Evolutionary conservation across 306 rosid genomes (phyloP), one percentile per base, ranked within the genome.

Genomic region (Castanospermum australe): DNA sequence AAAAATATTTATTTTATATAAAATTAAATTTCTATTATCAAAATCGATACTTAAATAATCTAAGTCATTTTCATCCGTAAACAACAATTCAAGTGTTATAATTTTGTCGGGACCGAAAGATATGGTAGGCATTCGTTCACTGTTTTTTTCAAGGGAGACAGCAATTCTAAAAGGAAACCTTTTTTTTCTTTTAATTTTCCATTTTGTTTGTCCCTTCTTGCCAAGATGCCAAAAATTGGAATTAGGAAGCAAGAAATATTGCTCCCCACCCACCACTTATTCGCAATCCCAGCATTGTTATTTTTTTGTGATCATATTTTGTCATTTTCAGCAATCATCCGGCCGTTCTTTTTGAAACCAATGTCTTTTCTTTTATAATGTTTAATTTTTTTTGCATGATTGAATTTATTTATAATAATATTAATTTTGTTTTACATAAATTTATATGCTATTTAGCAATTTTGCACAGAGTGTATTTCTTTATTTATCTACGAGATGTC

Each of bases 181-280:
- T 12, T 30, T 9, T 38, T 1, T 8, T 44, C 45, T 33, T n/a
- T 17, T 8, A 0, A 17, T 64, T 74, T 39, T 10, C 0, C 28
- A 1, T 14, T 36, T 36, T 60, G 32, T 51, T 32, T 76, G 79
- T 77, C 75, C 14, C 68, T 82, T 76, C 67, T 50, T 41, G 5
- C 36, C 50, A 41, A 28, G 39, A 70, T 69, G 67, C 52, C 76
- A 75, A 79, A 8, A 33, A 22, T 57, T 11, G 21, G 9, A 75
- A 61, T 68, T 78, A 59, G 38, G 81, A 54, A 21, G 54, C 84
- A 73, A 1, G 21, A 50, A 59, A 45, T 71, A 48, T 64, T 48
- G 73, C 64, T 67, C 18, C 81, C 81, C 44, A 73, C 73, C 83
- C 8, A 47, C 75, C 77, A 25, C 36, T 67, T 73, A 55, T 48